Evolutionary conservation across 2,329 filamentous ascomycete genomes (phyloP), one percentile per base, ranked within the genome.

Genomic region (Sclerotinia subarctica): DNA sequence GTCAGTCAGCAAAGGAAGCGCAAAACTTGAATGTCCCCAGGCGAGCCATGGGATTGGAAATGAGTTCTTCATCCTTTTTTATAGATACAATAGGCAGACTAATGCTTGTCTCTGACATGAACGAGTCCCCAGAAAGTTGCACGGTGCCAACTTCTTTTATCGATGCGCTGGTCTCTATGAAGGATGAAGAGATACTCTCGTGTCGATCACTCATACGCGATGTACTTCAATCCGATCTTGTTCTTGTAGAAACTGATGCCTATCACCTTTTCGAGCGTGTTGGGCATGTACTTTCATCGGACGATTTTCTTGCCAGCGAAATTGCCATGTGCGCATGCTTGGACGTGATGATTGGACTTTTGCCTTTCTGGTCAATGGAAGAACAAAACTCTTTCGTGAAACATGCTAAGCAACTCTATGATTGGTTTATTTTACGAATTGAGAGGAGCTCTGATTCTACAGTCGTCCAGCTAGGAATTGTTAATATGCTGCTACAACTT

Each of bases 361-460:
- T 72, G 13, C 69, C 71, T 13, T 59, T 73, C 15, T 78, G 76
- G 76, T 70, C 70, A 2, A 44, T 57, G 13, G 68, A 64, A 17
- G 68, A 71, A 35, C 69, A 82, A 29, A 83, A 85, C 46, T 81
- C 87, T 0, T 81, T 97, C 3, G 84, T 84, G n/a, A 84, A 86
- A 3, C 83, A 85, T 52, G 91, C 90, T 4, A 85, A 88, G 26
- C 90, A 96, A 69, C 80, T 97, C 26, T 98, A 98, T 77, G 80
- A 85, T 56, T 92, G 93, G 81, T 90, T 95, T 72, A 84, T 93
- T 58, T 86, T 86, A 66, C 83, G 83, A 24, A 86, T 88, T 42
- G 83, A 85, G 7, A 89, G 86, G 56, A 88, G 88, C 56, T 84
- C 90, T 49, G 84, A 93, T 59, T 96, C 94, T 0, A 80, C 88